phyloP scores from a whole-genome alignment of 2,329 filamentous ascomycete species.

The Microcyclospora tardicrescens region DNA sequence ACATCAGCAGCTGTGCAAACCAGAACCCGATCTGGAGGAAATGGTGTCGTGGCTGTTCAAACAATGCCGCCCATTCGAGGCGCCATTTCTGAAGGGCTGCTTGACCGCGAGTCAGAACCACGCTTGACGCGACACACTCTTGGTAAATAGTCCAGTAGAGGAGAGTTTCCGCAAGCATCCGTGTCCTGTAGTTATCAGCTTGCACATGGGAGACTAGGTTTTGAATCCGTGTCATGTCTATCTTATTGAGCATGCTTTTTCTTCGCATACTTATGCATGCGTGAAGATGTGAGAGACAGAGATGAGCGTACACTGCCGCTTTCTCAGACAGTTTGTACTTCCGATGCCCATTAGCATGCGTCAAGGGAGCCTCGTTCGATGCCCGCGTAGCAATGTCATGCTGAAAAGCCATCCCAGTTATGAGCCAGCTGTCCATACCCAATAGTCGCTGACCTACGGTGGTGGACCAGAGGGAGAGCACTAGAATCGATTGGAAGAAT shows the following conservation, averaged over 20 bases:
- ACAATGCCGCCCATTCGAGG: slow-evolving; percentile 22
- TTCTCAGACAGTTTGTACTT: too few relatives aligned
- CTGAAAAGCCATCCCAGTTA: slow-evolving; percentile 1
- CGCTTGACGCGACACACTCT: slow-evolving; percentile 19
- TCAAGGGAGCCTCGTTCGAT: slow-evolving; percentile 8
- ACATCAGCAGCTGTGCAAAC: slow-evolving; percentile 32
- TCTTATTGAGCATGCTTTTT: slow-evolving; percentile 27
- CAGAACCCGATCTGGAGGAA: slow-evolving; percentile 36
- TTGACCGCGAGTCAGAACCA: slow-evolving; percentile 5
- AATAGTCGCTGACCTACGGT: slow-evolving; percentile 33
- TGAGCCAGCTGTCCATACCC: slow-evolving; percentile 31
- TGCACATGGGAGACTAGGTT: slow-evolving; percentile 26
- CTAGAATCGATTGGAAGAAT: slow-evolving; percentile 32
- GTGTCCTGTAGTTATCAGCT: slow-evolving; percentile 32
- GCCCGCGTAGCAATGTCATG: slow-evolving; percentile 26
- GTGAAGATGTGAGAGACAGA: slow-evolving; percentile 33
- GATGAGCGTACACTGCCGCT: slow-evolving; percentile 3
- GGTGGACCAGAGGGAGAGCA: slow-evolving; percentile 35
- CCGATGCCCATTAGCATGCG: neutral
- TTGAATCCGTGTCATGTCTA: slow-evolving; percentile 28
- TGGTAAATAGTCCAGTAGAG: slow-evolving; percentile 36
- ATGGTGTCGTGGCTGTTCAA: slow-evolving; percentile 33
- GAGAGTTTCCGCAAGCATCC: slow-evolving; percentile 34
- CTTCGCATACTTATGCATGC: slow-evolving; percentile 27
- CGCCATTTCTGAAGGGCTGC: slow-evolving; percentile 4